These are phyloP conservation scores for Rosa lucieae DNA, from an alignment of 306 rosid genomes.

Conservation along the genomic window DNA sequence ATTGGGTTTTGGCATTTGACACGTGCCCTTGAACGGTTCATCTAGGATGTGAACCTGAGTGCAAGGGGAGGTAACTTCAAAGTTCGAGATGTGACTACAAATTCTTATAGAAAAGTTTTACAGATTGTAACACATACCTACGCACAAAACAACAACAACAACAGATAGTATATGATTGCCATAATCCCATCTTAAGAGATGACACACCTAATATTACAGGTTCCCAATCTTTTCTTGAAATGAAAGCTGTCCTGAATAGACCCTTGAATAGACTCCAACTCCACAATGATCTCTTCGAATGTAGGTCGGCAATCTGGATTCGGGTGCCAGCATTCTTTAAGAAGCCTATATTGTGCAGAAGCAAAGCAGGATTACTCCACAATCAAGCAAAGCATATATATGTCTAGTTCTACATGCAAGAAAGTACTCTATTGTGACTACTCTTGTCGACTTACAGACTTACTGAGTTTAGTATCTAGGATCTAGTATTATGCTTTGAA, in stretches of 20 bases:
- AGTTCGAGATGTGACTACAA: no score
- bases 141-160: neutral
- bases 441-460: neutral
- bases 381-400: neutral
- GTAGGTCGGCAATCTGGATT: slow-evolving; percentile 29
- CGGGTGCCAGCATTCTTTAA: slow-evolving; percentile 31
- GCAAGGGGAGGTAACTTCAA: no score
- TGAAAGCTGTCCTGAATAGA: neutral
- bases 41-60: no score
- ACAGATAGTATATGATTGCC: neutral
- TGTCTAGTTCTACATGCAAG: neutral
- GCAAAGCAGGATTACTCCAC: neutral
- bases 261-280: slow-evolving; percentile 18
- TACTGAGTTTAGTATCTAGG: neutral
- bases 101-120: no score
- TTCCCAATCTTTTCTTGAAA: neutral
- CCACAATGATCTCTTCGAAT: slow-evolving; percentile 18
- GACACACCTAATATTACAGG: slow-evolving; percentile 12
- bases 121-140: neutral
- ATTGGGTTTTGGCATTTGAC: no score
- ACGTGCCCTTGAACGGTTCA: no score
- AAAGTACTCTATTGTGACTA: neutral
- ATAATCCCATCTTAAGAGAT: slow-evolving; percentile 11
- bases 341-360: slow-evolving; percentile 18
- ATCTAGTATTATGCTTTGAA: neutral